phyloP scores from a whole-genome alignment of 345 rosid genomes.

The Aegle marmelos region DNA sequence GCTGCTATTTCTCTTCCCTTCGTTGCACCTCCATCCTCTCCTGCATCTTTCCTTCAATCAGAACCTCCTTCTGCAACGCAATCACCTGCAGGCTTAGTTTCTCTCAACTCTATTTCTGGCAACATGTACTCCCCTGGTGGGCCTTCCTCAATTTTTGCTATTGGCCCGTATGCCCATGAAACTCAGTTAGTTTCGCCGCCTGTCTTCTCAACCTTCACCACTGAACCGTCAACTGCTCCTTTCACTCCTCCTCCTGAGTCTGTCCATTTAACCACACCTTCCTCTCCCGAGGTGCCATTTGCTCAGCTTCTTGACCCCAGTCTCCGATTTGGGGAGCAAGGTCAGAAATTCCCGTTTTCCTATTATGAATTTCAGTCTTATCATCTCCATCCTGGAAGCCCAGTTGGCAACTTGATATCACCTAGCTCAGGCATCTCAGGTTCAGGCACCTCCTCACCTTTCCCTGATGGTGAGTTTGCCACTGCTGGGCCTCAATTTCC shows the following conservation, averaged over 20 bases:
- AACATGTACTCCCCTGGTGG: conserved; percentile 64
- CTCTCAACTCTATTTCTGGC: conserved; percentile 57
- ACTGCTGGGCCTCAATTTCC: conserved; percentile 39
- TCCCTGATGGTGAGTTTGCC: conserved; percentile 61
- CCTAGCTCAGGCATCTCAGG: conserved; percentile 89
- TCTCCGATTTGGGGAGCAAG: conserved; percentile 32
- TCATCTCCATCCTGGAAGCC: conserved; percentile 91
- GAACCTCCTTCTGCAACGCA: conserved; percentile 86
- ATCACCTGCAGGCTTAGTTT: conserved; percentile 71
- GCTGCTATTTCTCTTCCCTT: conserved; percentile 53
- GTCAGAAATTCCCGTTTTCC: conserved; percentile 44
- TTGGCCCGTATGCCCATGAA: conserved; percentile 94
- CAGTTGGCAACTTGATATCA: conserved; percentile 83
- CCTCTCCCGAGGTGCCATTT: conserved; percentile 97
- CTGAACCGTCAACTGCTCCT: conserved; percentile 99
- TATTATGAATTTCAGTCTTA: conserved; percentile 74
- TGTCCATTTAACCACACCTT: conserved; percentile 79
- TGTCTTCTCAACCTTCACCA: conserved; percentile 80
- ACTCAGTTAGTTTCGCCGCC: conserved; percentile 95
- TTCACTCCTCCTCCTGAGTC: conserved; percentile 89
- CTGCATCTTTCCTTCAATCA: conserved; percentile 90
- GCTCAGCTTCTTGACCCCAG: conserved; percentile 70
- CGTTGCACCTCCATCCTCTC: conserved; percentile 95
- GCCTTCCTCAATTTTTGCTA: conserved; percentile 82
- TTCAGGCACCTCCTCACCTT: conserved; percentile 92